These are phyloP conservation scores for Rubroshorea leprosula DNA, from an alignment of 345 rosid genomes.

Conservation along the genomic window DNA sequence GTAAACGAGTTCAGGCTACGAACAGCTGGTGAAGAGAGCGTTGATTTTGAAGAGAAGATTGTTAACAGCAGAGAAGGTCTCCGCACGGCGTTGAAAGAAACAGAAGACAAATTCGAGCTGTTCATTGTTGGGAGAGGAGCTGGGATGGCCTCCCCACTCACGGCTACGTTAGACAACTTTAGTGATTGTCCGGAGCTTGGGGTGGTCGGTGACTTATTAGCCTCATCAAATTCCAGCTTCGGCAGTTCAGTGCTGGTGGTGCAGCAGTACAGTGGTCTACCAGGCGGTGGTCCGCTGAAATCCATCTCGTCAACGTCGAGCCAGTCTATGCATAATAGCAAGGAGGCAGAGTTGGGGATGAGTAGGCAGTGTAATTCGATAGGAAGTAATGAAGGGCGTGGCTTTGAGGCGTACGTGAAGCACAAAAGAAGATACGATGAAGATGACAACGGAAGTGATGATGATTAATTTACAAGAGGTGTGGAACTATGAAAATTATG, in stretches of 20 bases:
- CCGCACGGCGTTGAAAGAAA: conserved; percentile 49
- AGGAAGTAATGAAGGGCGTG: not conserved
- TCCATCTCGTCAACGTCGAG: too few species aligned
- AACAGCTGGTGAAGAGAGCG: conserved; percentile 33
- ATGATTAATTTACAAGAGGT: not conserved
- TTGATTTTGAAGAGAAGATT: conserved; percentile 42
- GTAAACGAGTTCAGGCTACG: conserved; percentile 43
- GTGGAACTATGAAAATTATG: too few species aligned
- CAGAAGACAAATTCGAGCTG: conserved; percentile 62
- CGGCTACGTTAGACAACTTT: conserved; percentile 75
- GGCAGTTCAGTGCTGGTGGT: conserved; percentile 76
- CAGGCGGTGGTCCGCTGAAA: too few species aligned
- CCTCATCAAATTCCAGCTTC: conserved; percentile 66
- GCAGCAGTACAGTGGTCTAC: conserved; percentile 40
- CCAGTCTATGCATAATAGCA: not conserved
- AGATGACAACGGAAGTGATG: not conserved
- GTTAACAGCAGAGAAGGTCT: conserved; percentile 73
- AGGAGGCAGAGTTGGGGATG: not conserved
- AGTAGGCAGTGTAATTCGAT: not conserved
- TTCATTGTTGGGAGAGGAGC: conserved; percentile 83
- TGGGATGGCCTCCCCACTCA: conserved; percentile 59
- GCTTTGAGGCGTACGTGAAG: not conserved
- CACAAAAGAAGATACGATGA: not conserved
- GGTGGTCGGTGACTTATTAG: conserved; percentile 77
- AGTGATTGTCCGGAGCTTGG: conserved; percentile 95